Base-by-base conservation (phyloP, 805 yeast species). In the Candida germanica region DNA sequence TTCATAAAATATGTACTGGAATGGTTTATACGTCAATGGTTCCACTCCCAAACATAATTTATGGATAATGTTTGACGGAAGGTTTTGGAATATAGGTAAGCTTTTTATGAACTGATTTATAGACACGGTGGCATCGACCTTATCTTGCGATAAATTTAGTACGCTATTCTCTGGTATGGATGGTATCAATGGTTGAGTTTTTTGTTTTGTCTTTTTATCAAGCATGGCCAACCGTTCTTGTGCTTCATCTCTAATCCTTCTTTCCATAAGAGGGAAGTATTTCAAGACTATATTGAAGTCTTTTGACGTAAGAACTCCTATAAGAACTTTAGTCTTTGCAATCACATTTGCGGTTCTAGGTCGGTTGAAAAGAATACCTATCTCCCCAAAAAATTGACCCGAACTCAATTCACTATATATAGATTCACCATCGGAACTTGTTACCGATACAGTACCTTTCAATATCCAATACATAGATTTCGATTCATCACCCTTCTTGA, bases 341-440 rank as follows among this genome's bases (percentile, higher is more conserved):
- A 83, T 77, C 10, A 83, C 88, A 2, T 88, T 81, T 0, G 91
- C 91, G 0, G 89, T 83, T 47, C 91, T 64, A 13, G 89, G 88
- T 33, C 89, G 63, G 53, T 80, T 80, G 59, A 79, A 83, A 20
- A 83, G 58, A 29, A 83, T 81, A 6, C 91, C 91, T 36, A 83
- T 83, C 50, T 84, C 91, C 10, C 93, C 93, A 53, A 83, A 84
- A 44, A 80, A 82, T 14, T 80, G 69, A 2, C 91, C 91, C 3
- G 80, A 71, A 3, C 73, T 70, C 6, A 83, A 59, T 51, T 80
- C 87, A 1, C 89, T 88, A 49, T 79, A 80, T 3, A 78, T 69
- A 3, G 84, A 73, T 57, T 83, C 91, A 19, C 87, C 89, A 51
- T 83, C 93, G 1, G 84, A 73, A 10, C 86, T 78, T 0, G 87